phyloP scores from a whole-genome alignment of 2,329 filamentous ascomycete species.

The Exophiala phaeomuriformis region DNA sequence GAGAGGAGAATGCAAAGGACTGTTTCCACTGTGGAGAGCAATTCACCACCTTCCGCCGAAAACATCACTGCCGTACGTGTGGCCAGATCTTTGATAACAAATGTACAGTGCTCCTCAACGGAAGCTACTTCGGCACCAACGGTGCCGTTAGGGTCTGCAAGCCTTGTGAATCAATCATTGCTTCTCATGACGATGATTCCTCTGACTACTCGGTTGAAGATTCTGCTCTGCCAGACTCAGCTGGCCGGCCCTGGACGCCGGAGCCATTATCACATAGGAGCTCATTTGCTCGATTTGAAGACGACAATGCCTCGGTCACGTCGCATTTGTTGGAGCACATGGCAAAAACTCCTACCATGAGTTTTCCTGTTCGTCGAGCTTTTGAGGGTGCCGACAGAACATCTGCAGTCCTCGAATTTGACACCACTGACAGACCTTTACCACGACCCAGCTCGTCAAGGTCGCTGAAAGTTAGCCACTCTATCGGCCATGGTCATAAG shows the following conservation, averaged over 20 bases:
- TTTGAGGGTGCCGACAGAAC: conserved; percentile 74
- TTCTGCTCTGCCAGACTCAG: conserved; percentile 33
- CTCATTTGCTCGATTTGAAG: conserved; percentile 33
- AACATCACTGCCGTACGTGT: conserved; percentile 90
- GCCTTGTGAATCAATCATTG: conserved; percentile 84
- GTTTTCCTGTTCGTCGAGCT: conserved; percentile 56
- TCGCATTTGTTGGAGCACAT: conserved; percentile 43
- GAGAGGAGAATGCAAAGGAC: conserved; percentile 94
- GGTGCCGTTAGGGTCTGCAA: conserved; percentile 85
- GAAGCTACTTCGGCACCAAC: conserved; percentile 76
- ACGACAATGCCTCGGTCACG: conserved; percentile 41
- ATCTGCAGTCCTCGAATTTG: conserved; percentile 85
- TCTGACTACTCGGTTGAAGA: conserved; percentile 80
- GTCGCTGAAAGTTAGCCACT: conserved; percentile 74
- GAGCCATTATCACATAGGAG: conserved; percentile 14
- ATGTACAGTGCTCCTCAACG: conserved; percentile 86
- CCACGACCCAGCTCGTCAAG: conserved; percentile 89
- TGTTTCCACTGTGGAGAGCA: conserved; percentile 87
- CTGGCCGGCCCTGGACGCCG: conserved; percentile 24
- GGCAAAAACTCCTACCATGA: conserved; percentile 53
- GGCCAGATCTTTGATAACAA: conserved; percentile 98
- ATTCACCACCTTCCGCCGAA: conserved; percentile 89
- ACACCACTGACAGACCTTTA: conserved; percentile 61
- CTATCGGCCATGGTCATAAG: conserved; percentile 63
- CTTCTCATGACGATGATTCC: conserved; percentile 80